Conservation (phyloP, 805 yeast species). For the Candida krabiensis region DNA sequence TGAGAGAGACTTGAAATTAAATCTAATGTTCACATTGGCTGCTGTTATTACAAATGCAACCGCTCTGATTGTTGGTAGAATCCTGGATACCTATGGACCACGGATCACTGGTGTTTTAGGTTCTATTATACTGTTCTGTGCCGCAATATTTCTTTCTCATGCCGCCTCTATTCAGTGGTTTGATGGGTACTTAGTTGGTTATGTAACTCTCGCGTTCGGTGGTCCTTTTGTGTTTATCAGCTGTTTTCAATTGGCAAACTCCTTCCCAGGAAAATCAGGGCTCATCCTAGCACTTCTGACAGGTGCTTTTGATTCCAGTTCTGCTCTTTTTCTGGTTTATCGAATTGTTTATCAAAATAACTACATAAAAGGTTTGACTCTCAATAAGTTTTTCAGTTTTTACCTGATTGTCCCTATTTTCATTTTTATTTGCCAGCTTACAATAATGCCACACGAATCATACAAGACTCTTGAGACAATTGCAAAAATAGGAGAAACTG, state of each 20-base stretch:
- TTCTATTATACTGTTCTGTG: slow-evolving; percentile 54
- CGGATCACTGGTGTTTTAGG: slow-evolving; percentile 77
- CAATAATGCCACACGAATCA: slow-evolving; percentile 77
- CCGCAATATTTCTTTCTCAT: slow-evolving; percentile 39
- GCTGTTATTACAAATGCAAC: slow-evolving; percentile 84
- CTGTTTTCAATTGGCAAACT: slow-evolving; percentile 84
- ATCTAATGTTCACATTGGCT: slow-evolving; percentile 79
- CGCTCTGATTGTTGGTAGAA: slow-evolving; percentile 79
- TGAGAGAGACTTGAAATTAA: slow-evolving; percentile 80
- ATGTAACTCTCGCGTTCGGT: slow-evolving; percentile 75
- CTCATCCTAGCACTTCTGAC: slow-evolving; percentile 77
- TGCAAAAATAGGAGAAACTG: slow-evolving; percentile 70
- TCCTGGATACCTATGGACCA: slow-evolving; percentile 81
- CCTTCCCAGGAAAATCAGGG: slow-evolving; percentile 82
- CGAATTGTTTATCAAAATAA: slow-evolving; percentile 58
- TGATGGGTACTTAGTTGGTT: slow-evolving; percentile 77
- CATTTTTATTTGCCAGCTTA: slow-evolving; percentile 68
- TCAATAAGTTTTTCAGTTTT: slow-evolving; percentile 60
- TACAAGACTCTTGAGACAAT: slow-evolving; percentile 71
- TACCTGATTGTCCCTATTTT: slow-evolving; percentile 78
- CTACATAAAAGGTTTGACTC: slow-evolving; percentile 37
- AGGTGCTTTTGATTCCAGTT: slow-evolving; percentile 92
- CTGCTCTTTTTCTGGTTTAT: slow-evolving; percentile 82
- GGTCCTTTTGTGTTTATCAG: slow-evolving; percentile 94
- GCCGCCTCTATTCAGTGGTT: slow-evolving; percentile 26